A percentile compares a stretch with the other conserved stretches of the same genome.
These are phyloP conservation scores for Simplicillium aogashimaense DNA, from an alignment of 2,329 filamentous ascomycete species.

Conservation along the genomic window DNA sequence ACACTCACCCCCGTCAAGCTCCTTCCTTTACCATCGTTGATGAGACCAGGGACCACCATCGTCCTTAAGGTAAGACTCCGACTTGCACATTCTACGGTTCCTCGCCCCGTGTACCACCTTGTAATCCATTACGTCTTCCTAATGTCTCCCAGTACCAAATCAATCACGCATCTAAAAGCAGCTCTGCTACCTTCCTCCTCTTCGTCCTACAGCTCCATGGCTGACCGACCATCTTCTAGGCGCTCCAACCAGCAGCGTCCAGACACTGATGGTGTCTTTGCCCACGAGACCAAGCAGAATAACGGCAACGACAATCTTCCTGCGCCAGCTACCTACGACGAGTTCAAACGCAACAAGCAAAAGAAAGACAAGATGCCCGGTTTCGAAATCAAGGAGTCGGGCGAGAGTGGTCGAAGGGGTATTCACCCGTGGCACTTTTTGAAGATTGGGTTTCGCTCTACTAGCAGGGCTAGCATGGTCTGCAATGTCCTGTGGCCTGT, in stretches of 20 bases:
- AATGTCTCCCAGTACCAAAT: no score
- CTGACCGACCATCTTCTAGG: not conserved
- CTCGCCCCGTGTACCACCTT: no score
- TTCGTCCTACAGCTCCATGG: no score
- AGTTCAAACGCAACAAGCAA: constrained; percentile 10
- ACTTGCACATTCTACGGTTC: no score
- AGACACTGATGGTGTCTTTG: not conserved
- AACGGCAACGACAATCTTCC: constrained; percentile 13
- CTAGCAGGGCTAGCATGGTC: constrained; percentile 31
- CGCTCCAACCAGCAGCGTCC: not conserved
- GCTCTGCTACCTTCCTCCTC: no score
- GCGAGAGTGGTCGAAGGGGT: constrained; percentile 35
- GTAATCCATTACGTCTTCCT: no score
- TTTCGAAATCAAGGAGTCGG: constrained; percentile 16
- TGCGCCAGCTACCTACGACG: constrained; percentile 15
- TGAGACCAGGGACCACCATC: no score
- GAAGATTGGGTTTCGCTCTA: constrained; percentile 30
- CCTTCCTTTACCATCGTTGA: no score
- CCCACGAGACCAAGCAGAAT: not conserved
- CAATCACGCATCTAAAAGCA: no score
- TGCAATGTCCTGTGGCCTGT: constrained; percentile 42
- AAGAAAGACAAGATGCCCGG: constrained; percentile 5
- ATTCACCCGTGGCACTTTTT: constrained; percentile 33
- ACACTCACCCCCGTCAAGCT: no score
- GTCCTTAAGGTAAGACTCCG: no score